Evolutionary conservation across 2,329 filamentous ascomycete genomes (phyloP), one percentile per base, ranked within the genome.

Genomic region (Aureobasidium sp.): DNA sequence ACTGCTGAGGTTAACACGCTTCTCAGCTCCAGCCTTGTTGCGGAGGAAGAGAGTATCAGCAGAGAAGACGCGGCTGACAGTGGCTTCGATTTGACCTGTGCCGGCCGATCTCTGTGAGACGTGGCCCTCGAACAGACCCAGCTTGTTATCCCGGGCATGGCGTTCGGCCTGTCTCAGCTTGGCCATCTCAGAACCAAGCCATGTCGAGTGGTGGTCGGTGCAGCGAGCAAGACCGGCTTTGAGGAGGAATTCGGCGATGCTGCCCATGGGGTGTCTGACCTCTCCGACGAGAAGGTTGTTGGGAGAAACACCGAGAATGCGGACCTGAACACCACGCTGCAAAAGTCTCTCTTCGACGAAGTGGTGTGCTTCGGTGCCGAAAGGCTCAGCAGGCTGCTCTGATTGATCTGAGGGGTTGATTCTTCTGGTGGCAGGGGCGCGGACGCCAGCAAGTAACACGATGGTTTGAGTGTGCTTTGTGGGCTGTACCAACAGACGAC

Each of bases 121-220:
- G 71, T 91, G 87, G 66, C 89, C 84, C 73, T 90, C 90, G 81
- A 94, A 95, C 17, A 97, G 73, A 51, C 91, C 90, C 48, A 88
- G 81, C 70, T 89, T 88, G 67, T 84, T 83, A 67, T 86, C 83
- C 76, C 91, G 91, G 5, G 94, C 94, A 63, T 84, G 79, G 74
- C 90, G 93, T 78, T 99, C 94, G 1, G 94, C 92, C 66, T 89
- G 85, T 66, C 94, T 86, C 62, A 97, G 84, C 63, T 83, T 75
- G 45, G 88, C 87, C 94, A 99, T 99, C 69, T 93, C 90, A 55
- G 85, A 79, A 48, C 94, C 94, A 12, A 99, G 84, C 78, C 97
- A 82, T 42, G 91, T 95, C 0, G 93, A 96, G 78, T 99, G 94
- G 76, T 94, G 92, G 75, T 99, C 94, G 66, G 92, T 91, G 79